phyloP scores from a whole-genome alignment of 2,329 filamentous ascomycete species.

The Ilyonectria mors-panacis region DNA sequence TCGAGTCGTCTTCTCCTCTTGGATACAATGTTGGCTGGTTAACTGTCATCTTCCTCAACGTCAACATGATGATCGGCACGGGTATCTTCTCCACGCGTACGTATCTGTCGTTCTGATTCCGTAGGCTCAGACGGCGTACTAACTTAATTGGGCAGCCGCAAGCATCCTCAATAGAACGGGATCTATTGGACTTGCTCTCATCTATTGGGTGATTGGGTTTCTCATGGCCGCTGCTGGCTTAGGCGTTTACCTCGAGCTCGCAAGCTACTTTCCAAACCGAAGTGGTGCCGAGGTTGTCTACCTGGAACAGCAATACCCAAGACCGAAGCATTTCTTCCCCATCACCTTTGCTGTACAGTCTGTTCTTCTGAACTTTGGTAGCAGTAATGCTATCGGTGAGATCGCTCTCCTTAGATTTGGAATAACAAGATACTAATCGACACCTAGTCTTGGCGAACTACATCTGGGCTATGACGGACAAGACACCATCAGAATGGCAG shows the following conservation, averaged over 20 bases:
- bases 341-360: conserved; percentile 75
- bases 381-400: conserved; percentile 70
- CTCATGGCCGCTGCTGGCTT: conserved; percentile 69
- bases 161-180: conserved; percentile 71
- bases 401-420: background rate
- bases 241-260: conserved; percentile 74
- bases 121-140: background rate
- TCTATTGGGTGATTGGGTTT: conserved; percentile 76
- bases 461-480: conserved; percentile 69
- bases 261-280: conserved; percentile 76
- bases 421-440: background rate
- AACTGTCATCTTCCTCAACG: conserved; percentile 72
- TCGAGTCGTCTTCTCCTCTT: conserved; percentile 71
- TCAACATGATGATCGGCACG: conserved; percentile 75
- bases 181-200: conserved; percentile 72
- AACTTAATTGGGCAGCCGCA: conserved; percentile 59
- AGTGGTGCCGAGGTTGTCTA: conserved; percentile 78
- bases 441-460: conserved; percentile 71
- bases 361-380: conserved; percentile 76
- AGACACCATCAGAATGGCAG: conserved; percentile 70
- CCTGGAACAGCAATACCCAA: conserved; percentile 76
- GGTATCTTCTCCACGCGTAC: conserved; percentile 76
- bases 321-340: conserved; percentile 75
- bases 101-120: conserved; percentile 42
- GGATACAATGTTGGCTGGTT: conserved; percentile 71